These are phyloP conservation scores for Phytophthora sp. DNA, from an alignment of 352 stramenopile genomes.

Conservation along the genomic window DNA sequence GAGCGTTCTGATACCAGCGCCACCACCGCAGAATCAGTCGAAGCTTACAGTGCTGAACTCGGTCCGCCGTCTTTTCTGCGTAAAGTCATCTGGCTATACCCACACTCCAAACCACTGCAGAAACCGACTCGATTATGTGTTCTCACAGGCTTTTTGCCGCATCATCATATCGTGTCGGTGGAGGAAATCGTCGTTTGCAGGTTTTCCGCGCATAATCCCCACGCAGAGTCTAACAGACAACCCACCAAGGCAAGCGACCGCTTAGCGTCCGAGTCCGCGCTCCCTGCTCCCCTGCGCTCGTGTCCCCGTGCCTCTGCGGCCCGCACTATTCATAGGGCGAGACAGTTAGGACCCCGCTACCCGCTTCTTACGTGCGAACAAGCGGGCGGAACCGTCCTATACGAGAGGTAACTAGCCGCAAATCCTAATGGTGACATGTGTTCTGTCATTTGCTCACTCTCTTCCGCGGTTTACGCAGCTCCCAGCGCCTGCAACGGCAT, in stretches of 20 bases:
- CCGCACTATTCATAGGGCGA: constrained; percentile 4
- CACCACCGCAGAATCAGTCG: too few species aligned
- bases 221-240: constrained; percentile 20
- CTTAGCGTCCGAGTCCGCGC: constrained; percentile 8
- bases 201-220: constrained; percentile 23
- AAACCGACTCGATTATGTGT: constrained; percentile 43
- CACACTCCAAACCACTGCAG: too few species aligned
- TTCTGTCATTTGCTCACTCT: constrained; percentile 4
- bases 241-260: not conserved
- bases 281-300: constrained; percentile 2
- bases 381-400: constrained; percentile 1
- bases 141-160: constrained; percentile 12
- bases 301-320: constrained; percentile 1
- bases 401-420: constrained; percentile 1
- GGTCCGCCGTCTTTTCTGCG: too few species aligned
- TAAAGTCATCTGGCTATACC: too few species aligned
- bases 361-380: not conserved
- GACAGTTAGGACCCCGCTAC: not conserved
- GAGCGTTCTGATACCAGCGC: too few species aligned
- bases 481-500: not conserved
- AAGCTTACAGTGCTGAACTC: too few species aligned
- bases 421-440: not conserved
- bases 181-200: constrained; percentile 1
- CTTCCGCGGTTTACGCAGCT: constrained; percentile 7
- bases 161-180: not conserved